A percentile compares a stretch with the other conserved stretches of the same genome.
These are phyloP conservation scores for Perilla frutescens DNA, from an alignment of 257 asterid species.

Conservation along the genomic window DNA sequence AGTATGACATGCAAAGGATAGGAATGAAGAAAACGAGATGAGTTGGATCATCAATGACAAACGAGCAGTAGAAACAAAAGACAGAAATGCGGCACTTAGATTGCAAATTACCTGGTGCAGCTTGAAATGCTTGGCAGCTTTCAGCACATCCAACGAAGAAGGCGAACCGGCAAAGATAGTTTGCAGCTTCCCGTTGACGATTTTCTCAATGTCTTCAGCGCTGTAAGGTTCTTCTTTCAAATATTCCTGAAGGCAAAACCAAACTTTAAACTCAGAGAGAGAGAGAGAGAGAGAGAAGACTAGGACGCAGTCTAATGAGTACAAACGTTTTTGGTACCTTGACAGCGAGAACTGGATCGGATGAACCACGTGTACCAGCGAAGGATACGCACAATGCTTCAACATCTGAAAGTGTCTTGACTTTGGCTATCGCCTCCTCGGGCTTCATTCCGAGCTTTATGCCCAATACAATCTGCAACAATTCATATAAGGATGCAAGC, in stretches of 20 bases:
- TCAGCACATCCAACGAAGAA: slow-evolving; percentile 82
- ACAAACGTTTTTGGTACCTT: slow-evolving; percentile 50
- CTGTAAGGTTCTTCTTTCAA: slow-evolving; percentile 81
- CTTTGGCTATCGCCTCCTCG: slow-evolving; percentile 66
- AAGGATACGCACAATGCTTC: slow-evolving; percentile 80
- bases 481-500: neutral
- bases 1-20: too few relatives aligned
- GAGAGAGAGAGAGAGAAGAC: too few relatives aligned
- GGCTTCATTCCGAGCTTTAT: slow-evolving; percentile 84
- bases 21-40: neutral
- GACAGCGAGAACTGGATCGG: slow-evolving; percentile 87
- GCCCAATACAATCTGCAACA: slow-evolving; percentile 76
- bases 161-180: slow-evolving; percentile 72
- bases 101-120: slow-evolving; percentile 68
- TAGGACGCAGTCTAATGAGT: too few relatives aligned
- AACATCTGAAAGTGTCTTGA: slow-evolving; percentile 93
- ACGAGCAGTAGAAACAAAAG: too few relatives aligned
- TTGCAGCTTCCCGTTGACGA: slow-evolving; percentile 60
- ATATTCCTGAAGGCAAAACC: slow-evolving; percentile 51
- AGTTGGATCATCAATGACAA: neutral
- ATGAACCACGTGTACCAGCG: slow-evolving; percentile 68
- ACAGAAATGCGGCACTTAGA: too few relatives aligned
- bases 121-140: slow-evolving; percentile 79
- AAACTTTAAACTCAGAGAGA: too few relatives aligned
- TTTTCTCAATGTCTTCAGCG: slow-evolving; percentile 74